Conservation (phyloP, 1,139 yeast species). For the Geotrichum restrictum region DNA sequence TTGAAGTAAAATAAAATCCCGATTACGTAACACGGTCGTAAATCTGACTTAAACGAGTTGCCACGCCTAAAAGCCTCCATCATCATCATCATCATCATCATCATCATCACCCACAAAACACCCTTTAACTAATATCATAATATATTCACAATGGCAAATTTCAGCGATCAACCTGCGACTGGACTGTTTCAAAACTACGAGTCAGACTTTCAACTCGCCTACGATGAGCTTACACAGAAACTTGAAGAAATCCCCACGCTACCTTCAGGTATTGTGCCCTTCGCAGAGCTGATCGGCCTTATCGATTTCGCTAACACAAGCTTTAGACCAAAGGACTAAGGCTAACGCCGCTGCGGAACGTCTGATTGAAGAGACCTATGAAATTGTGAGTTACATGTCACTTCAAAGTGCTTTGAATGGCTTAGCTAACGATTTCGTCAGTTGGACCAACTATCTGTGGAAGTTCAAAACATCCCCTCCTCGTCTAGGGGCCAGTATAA, state of each 20-base stretch:
- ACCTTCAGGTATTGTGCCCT: constrained; percentile 47
- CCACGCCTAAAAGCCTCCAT: neutral
- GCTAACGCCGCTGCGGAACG: constrained; percentile 53
- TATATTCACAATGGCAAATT: constrained; percentile 7
- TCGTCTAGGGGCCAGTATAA: constrained; percentile 64
- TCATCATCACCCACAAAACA: neutral
- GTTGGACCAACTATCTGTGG: constrained; percentile 74
- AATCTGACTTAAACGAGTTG: neutral
- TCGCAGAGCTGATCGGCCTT: neutral
- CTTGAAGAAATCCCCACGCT: constrained; percentile 54
- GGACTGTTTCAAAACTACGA: constrained; percentile 68
- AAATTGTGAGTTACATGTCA: constrained; percentile 43
- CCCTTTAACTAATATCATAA: neutral
- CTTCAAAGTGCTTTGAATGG: neutral
- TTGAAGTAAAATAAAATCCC: neutral
- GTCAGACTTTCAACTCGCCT: constrained; percentile 67
- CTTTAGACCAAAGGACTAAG: constrained; percentile 28
- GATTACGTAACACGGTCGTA: neutral
- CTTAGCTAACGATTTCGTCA: constrained; percentile 19
- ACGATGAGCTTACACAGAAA: constrained; percentile 66
- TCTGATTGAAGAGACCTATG: constrained; percentile 73
- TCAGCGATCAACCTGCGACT: constrained; percentile 25
- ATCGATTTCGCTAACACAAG: neutral
- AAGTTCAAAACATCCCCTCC: constrained; percentile 75
- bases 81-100: neutral